Evolutionary conservation across 768 basidiomycete species (phyloP).

Genomic region (Russula griseocarnosa): DNA sequence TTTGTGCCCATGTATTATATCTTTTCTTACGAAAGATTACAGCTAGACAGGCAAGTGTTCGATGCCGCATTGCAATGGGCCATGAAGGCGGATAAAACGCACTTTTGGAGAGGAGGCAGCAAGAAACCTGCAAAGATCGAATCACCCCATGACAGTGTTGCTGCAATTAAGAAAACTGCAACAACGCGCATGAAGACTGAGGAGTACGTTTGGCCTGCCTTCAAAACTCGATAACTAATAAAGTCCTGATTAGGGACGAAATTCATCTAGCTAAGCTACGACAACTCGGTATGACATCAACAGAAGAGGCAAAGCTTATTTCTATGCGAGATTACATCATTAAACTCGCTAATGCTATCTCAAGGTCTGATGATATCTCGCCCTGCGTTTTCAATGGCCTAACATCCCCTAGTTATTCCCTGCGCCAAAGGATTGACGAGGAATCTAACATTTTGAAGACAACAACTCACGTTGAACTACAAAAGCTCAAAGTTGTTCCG

Average conservation of each 20-base stretch:
- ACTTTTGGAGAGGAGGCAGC: slow-evolving; percentile 68
- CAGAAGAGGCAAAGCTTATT: slow-evolving; percentile 82
- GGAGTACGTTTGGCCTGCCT: slow-evolving; percentile 58
- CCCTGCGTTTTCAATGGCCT: background rate
- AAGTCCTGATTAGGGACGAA: slow-evolving; percentile 59
- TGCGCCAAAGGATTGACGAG: slow-evolving; percentile 57
- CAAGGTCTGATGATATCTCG: slow-evolving; percentile 45
- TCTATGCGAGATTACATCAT: slow-evolving; percentile 85
- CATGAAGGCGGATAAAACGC: slow-evolving; percentile 71
- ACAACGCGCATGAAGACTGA: slow-evolving; percentile 59
- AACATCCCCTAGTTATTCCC: slow-evolving; percentile 52
- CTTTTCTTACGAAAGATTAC: slow-evolving; percentile 1
- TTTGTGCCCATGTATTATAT: background rate
- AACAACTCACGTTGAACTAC: slow-evolving; percentile 68
- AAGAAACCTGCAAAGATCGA: slow-evolving; percentile 52
- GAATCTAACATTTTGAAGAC: slow-evolving; percentile 63
- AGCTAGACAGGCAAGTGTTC: slow-evolving; percentile 69
- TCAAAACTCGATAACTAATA: slow-evolving; percentile 4
- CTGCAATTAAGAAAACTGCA: slow-evolving; percentile 55
- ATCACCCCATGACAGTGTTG: slow-evolving; percentile 68
- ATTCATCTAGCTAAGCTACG: slow-evolving; percentile 70
- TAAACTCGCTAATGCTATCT: slow-evolving; percentile 74
- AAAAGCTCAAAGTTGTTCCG: slow-evolving; percentile 84
- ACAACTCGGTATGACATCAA: slow-evolving; percentile 78
- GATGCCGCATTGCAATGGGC: slow-evolving; percentile 89